Conservation (phyloP, 1,284 basidiomycete genomes). For the Marasmius fiardii region DNA sequence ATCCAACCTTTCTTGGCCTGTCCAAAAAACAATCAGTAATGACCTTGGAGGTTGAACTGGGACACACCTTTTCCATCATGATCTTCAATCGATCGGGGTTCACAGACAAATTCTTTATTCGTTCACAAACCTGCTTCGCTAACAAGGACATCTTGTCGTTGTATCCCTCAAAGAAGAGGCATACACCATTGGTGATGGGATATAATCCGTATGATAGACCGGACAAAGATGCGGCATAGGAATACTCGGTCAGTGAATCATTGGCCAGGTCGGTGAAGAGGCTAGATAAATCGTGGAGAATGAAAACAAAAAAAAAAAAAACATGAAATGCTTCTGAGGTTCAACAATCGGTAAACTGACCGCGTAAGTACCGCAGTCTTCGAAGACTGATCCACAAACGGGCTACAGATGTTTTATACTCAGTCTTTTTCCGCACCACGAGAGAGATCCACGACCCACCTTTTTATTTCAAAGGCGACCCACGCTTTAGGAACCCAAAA, state of each 20-base stretch:
- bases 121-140: constrained; percentile 73
- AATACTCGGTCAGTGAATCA: constrained; percentile 87
- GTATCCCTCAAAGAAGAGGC: constrained; percentile 79
- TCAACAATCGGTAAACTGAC: constrained; percentile 26
- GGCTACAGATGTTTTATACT: constrained; percentile 32
- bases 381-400: constrained; percentile 51
- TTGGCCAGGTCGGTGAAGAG: constrained; percentile 87
- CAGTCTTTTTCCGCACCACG: constrained; percentile 5
- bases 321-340: neutral
- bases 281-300: constrained; percentile 41
- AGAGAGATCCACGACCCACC: constrained; percentile 42
- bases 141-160: constrained; percentile 91
- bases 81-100: constrained; percentile 75
- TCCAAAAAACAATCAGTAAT: constrained; percentile 24
- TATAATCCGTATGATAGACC: constrained; percentile 81
- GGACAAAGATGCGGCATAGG: constrained; percentile 93
- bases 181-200: constrained; percentile 66
- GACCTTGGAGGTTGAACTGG: neutral
- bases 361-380: constrained; percentile 61
- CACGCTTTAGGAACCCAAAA: constrained; percentile 92
- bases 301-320: neutral
- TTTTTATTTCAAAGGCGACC: constrained; percentile 67
- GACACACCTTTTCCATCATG: constrained; percentile 78
- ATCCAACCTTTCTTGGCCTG: constrained; percentile 69
- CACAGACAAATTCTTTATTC: constrained; percentile 68